Conservation (phyloP, 2,329 filamentous ascomycete species). For the Rhynchosporium graminicola region DNA sequence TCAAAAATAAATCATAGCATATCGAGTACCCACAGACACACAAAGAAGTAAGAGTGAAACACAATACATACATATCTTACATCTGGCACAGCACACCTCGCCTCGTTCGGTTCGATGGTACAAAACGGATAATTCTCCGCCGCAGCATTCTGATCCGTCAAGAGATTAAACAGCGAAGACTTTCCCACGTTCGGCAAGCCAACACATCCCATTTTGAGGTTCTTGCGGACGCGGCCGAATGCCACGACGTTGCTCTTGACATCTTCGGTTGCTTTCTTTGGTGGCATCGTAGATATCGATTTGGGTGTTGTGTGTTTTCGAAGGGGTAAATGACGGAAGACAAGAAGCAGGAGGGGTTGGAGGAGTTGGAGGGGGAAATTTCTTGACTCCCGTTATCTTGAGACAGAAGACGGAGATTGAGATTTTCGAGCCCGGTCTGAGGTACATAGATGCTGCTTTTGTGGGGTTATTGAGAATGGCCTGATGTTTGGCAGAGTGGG, state of each 20-base stretch:
- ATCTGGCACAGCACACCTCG: conserved; percentile 48
- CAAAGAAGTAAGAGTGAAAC: background rate
- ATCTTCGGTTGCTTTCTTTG: conserved; percentile 45
- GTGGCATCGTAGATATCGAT: conserved; percentile 41
- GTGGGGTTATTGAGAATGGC: conserved; percentile 7
- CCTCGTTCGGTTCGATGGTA: conserved; percentile 51
- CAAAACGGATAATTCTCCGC: conserved; percentile 51
- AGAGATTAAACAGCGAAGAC: conserved; percentile 48
- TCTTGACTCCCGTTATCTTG: background rate
- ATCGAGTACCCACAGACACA: background rate
- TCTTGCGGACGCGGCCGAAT: conserved; percentile 48
- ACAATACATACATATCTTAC: conserved; percentile 45
- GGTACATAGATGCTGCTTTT: background rate
- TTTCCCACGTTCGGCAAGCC: conserved; percentile 50
- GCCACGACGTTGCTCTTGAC: conserved; percentile 49
- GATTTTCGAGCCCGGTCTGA: conserved; percentile 2
- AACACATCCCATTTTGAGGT: conserved; percentile 51
- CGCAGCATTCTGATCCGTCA: conserved; percentile 49
- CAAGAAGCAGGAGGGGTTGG: background rate
- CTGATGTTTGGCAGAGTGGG: conserved; percentile 8
- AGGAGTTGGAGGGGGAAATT: background rate
- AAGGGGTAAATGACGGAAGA: background rate
- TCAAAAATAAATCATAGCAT: too few species aligned
- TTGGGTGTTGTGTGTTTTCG: background rate
- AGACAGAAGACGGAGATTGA: background rate